phyloP scores from a whole-genome alignment of 495 filamentous ascomycete species.

The Penicillium manginii region DNA sequence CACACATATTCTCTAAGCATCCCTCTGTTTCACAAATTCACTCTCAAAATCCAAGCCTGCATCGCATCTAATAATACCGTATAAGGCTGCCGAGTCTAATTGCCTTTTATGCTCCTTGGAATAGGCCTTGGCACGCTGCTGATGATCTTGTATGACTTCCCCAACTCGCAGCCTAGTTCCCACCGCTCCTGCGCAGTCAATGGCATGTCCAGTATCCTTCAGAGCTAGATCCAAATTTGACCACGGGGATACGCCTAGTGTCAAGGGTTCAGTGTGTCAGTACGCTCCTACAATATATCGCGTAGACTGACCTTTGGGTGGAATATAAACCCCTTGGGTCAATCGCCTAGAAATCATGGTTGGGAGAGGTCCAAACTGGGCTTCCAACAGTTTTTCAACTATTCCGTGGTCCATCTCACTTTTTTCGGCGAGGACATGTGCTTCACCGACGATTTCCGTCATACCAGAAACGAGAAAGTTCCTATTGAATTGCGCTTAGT shows the following conservation, averaged over 20 bases:
- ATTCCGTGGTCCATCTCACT: constrained; percentile 10
- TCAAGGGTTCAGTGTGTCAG: not conserved
- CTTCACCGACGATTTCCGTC: constrained; percentile 20
- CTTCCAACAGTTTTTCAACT: constrained; percentile 16
- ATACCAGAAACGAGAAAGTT: constrained; percentile 20
- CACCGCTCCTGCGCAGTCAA: constrained; percentile 7
- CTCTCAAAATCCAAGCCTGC: constrained; percentile 19
- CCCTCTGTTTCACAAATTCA: constrained; percentile 15
- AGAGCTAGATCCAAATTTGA: constrained; percentile 17
- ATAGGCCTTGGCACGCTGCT: constrained; percentile 12
- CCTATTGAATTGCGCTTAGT: not conserved
- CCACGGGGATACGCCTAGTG: constrained; percentile 12
- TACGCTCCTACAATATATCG: not conserved
- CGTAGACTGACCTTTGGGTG: constrained; percentile 10
- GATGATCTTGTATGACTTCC: constrained; percentile 14
- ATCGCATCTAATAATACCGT: constrained; percentile 16
- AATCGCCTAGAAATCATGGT: constrained; percentile 9
- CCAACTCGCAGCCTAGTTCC: constrained; percentile 16
- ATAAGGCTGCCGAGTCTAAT: constrained; percentile 19
- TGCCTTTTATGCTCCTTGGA: constrained; percentile 7
- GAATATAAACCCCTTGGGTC: constrained; percentile 16
- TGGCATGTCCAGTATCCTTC: constrained; percentile 16
- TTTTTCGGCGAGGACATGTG: constrained; percentile 20
- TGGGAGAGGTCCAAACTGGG: constrained; percentile 10
- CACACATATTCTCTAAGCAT: not conserved